Evolutionary conservation across 805 yeast species (phyloP).

Genomic region (Candida stauntonica): DNA sequence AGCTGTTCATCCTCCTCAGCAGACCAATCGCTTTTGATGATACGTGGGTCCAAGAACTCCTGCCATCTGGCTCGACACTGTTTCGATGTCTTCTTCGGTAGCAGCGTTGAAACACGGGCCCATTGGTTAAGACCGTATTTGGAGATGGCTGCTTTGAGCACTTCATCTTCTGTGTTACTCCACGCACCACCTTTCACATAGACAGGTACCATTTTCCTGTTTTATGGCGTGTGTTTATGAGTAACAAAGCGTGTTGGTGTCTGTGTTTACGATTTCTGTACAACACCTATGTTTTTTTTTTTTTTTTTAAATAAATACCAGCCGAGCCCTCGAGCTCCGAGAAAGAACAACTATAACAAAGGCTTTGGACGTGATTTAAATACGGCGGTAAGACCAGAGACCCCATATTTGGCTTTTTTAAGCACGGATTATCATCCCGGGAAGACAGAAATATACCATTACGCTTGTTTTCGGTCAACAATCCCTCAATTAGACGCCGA

Average conservation of each 20-base stretch:
- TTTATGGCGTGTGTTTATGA: not conserved
- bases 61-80: slow-evolving; percentile 93
- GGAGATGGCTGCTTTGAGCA: slow-evolving; percentile 83
- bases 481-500: no score
- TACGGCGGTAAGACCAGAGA: no score
- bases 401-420: no score
- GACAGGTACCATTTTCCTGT: slow-evolving; percentile 45
- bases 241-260: not conserved
- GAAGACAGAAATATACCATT: no score
- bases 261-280: not conserved
- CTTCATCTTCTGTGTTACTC: slow-evolving; percentile 83
- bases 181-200: slow-evolving; percentile 87
- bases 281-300: not conserved
- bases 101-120: slow-evolving; percentile 85
- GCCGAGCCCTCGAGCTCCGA: no score
- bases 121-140: slow-evolving; percentile 94
- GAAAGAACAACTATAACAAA: no score
- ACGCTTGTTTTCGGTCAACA: no score
- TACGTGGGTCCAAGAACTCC: slow-evolving; percentile 77
- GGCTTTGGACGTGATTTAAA: no score
- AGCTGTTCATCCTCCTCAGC: slow-evolving; percentile 72
- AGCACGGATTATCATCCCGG: no score
- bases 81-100: slow-evolving; percentile 80
- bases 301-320: no score
- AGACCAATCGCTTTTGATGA: slow-evolving; percentile 65